Evolutionary conservation across 345 rosid species (phyloP).

Genomic region (Arabis alpina): DNA sequence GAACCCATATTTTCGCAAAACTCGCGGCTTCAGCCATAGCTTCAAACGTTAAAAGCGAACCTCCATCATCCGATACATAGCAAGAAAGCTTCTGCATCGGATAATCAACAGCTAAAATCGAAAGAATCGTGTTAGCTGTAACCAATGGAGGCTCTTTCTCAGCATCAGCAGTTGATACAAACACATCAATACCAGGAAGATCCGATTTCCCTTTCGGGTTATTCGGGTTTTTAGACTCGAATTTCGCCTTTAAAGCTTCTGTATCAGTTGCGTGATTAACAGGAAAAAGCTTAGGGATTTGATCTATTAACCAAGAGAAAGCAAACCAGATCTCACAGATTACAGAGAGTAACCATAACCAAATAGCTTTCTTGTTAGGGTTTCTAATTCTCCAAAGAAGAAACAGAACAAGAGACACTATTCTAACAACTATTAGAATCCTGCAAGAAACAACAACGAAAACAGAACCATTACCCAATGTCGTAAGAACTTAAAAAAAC

Average conservation of each 20-base stretch:
- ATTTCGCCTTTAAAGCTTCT: slow-evolving; percentile 58
- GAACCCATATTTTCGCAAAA: slow-evolving; percentile 82
- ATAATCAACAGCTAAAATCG: slow-evolving; percentile 77
- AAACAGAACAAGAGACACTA: slow-evolving; percentile 63
- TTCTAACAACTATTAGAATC: slow-evolving; percentile 57
- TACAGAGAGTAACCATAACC: slow-evolving; percentile 83
- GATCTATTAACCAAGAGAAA: slow-evolving; percentile 87
- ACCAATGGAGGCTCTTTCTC: slow-evolving; percentile 86
- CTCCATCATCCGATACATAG: slow-evolving; percentile 86
- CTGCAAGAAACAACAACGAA: slow-evolving; percentile 46
- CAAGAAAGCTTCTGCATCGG: slow-evolving; percentile 83
- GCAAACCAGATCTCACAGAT: slow-evolving; percentile 89
- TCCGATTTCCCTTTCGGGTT: slow-evolving; percentile 73
- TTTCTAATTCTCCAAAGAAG: slow-evolving; percentile 67
- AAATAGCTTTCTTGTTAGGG: slow-evolving; percentile 75
- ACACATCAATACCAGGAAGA: slow-evolving; percentile 78
- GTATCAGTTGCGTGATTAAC: slow-evolving; percentile 63
- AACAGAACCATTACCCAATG: background rate
- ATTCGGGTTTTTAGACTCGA: slow-evolving; percentile 56
- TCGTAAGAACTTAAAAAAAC: background rate
- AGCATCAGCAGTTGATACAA: slow-evolving; percentile 88
- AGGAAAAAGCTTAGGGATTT: slow-evolving; percentile 81
- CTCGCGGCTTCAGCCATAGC: slow-evolving; percentile 95
- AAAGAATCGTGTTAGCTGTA: slow-evolving; percentile 83
- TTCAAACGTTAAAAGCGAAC: slow-evolving; percentile 81